These are phyloP conservation scores for Nymphaea colorata DNA, from an alignment of 164 flowering plant genomes.

Conservation along the genomic window DNA sequence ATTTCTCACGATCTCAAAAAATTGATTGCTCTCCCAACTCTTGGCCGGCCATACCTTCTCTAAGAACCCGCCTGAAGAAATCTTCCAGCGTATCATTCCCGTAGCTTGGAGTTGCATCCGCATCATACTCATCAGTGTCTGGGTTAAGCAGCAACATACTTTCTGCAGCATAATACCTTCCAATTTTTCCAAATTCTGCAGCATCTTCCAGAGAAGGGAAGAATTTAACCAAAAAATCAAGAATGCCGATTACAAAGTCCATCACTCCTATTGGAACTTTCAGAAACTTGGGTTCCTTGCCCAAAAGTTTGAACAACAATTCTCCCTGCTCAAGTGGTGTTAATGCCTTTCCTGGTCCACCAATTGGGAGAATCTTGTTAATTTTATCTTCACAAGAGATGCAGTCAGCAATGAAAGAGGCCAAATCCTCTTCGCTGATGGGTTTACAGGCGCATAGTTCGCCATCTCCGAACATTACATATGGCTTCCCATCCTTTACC, in stretches of 20 bases:
- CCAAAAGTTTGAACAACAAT: constrained; percentile 55
- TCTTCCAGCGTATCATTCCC: constrained; percentile 88
- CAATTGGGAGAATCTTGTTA: constrained; percentile 68
- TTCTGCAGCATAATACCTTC: constrained; percentile 91
- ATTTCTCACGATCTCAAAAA: constrained; percentile 17
- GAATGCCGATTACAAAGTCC: constrained; percentile 81
- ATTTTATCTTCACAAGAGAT: constrained; percentile 58
- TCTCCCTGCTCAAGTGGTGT: constrained; percentile 95
- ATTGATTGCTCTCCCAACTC: constrained; percentile 82
- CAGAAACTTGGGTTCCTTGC: constrained; percentile 76
- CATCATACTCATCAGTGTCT: constrained; percentile 70
- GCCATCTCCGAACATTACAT: constrained; percentile 97
- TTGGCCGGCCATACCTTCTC: constrained; percentile 93
- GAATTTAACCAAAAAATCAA: constrained; percentile 65
- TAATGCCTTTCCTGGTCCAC: constrained; percentile 85
- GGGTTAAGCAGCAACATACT: constrained; percentile 84
- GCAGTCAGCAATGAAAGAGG: constrained; percentile 73
- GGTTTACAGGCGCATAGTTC: constrained; percentile 88
- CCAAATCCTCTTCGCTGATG: constrained; percentile 86
- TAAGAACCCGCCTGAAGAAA: constrained; percentile 59
- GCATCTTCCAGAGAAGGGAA: constrained; percentile 81
- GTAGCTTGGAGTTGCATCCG: constrained; percentile 80
- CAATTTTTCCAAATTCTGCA: constrained; percentile 90
- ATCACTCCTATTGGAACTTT: constrained; percentile 83
- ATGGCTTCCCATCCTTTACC: constrained; percentile 90